Conservation (phyloP, 1,139 yeast species). For the Saccharomyces hybrid region DNA sequence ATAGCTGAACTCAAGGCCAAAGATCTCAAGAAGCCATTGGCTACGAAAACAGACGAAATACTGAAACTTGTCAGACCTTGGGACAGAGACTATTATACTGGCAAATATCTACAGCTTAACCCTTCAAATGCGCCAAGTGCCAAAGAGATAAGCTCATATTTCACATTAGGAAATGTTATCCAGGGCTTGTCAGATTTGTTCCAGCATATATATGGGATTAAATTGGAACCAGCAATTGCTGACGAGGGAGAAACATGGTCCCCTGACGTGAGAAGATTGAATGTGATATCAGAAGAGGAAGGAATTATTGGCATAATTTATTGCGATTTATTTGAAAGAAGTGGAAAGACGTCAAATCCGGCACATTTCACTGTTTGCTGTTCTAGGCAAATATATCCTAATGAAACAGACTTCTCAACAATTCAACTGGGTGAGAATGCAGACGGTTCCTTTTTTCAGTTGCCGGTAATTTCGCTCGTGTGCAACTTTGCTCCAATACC, state of each 20-base stretch:
- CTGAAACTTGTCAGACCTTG: conserved; percentile 60
- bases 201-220: conserved; percentile 63
- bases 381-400: conserved; percentile 62
- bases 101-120: neutral
- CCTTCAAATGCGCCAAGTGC: neutral
- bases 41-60: conserved; percentile 33
- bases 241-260: conserved; percentile 83
- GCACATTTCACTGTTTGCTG: conserved; percentile 98
- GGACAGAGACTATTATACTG: conserved; percentile 75
- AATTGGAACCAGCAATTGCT: conserved; percentile 59
- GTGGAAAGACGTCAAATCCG: conserved; percentile 62
- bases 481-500: conserved; percentile 61
- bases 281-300: conserved; percentile 56
- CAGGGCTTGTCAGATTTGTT: conserved; percentile 74
- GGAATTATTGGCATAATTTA: conserved; percentile 57
- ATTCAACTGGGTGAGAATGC: conserved; percentile 35
- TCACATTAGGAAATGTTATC: conserved; percentile 81
- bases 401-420: conserved; percentile 36
- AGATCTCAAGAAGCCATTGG: conserved; percentile 17
- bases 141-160: conserved; percentile 45
- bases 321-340: conserved; percentile 57
- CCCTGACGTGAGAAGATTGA: conserved; percentile 73
- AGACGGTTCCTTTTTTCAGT: conserved; percentile 48
- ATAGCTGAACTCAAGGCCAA: conserved; percentile 37
- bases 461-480: conserved; percentile 83